Percentiles rank a stretch among this genome's conserved stretches.
These are phyloP conservation scores for Pinguiococcus pyrenoidosus DNA, from an alignment of 108 stramenopile genomes.

Conservation along the genomic window DNA sequence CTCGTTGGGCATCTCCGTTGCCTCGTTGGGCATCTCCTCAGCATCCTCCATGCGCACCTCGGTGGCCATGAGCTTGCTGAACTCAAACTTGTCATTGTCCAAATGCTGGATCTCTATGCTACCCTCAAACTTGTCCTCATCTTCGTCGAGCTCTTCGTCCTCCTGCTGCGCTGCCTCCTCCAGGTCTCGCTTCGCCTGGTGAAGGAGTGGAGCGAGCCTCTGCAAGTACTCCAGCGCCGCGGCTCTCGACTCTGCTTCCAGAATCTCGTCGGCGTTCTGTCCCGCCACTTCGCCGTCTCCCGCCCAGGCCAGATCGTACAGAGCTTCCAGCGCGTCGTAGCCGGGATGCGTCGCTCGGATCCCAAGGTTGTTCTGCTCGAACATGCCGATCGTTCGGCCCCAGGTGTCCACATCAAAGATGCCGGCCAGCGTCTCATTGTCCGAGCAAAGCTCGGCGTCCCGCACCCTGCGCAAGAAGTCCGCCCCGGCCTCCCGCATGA, in stretches of 20 bases:
- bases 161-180: constrained; percentile 10
- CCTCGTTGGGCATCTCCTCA: not conserved
- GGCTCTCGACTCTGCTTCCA: not conserved
- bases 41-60: no score
- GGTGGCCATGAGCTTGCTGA: no score
- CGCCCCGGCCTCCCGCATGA: constrained; percentile 2
- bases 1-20: not conserved
- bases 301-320: no score
- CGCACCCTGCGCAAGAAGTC: not conserved
- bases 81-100: no score
- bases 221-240: constrained; percentile 4
- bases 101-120: no score
- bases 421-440: no score
- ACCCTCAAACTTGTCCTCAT: not conserved
- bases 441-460: not conserved
- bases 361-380: constrained; percentile 47
- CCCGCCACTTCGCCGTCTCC: no score
- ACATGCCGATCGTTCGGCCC: constrained; percentile 37
- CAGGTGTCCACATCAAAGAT: constrained; percentile 1
- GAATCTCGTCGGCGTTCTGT: not conserved
- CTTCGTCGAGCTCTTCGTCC: constrained; percentile 6
- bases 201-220: no score
- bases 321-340: not conserved
- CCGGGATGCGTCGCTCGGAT: constrained; percentile 23
- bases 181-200: not conserved